These are phyloP conservation scores for Xerocomus spinulosus DNA, from an alignment of 768 basidiomycete species.

Conservation along the genomic window DNA sequence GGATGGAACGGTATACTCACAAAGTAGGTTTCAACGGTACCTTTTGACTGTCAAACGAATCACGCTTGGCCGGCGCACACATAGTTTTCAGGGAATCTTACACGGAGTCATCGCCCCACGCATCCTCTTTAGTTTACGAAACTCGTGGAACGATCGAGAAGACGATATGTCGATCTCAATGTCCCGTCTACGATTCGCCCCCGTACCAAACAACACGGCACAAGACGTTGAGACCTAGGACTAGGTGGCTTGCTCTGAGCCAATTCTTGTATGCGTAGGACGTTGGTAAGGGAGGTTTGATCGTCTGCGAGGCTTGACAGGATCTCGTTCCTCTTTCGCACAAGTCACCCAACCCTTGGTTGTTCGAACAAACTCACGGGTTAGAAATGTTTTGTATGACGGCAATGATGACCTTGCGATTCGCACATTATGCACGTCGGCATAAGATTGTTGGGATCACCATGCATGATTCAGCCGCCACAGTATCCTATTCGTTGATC, in stretches of 20 bases:
- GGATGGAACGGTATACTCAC: background rate
- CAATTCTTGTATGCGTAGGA: background rate
- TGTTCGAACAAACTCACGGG: too few species aligned
- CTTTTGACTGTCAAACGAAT: background rate
- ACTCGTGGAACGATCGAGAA: background rate
- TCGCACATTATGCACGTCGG: too few species aligned
- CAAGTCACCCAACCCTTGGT: too few species aligned
- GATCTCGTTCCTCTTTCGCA: too few species aligned
- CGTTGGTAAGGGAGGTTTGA: too few species aligned
- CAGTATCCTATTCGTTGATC: too few species aligned
- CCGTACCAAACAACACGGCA: background rate
- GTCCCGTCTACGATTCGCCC: slow-evolving; percentile 1
- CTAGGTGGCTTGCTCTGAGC: background rate
- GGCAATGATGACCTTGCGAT: too few species aligned
- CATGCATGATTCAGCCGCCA: too few species aligned
- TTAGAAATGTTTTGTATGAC: too few species aligned
- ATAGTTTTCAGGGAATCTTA: slow-evolving; percentile 9
- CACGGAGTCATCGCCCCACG: slow-evolving; percentile 9
- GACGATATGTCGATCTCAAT: background rate
- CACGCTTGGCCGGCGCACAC: background rate
- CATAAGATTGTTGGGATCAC: too few species aligned
- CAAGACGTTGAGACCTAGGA: background rate
- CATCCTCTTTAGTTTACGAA: slow-evolving; percentile 8
- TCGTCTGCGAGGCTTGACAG: too few species aligned
- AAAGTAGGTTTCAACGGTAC: background rate